Base-by-base conservation (phyloP, 2,329 filamentous ascomycete species). In the Zymoseptoria brevis region DNA sequence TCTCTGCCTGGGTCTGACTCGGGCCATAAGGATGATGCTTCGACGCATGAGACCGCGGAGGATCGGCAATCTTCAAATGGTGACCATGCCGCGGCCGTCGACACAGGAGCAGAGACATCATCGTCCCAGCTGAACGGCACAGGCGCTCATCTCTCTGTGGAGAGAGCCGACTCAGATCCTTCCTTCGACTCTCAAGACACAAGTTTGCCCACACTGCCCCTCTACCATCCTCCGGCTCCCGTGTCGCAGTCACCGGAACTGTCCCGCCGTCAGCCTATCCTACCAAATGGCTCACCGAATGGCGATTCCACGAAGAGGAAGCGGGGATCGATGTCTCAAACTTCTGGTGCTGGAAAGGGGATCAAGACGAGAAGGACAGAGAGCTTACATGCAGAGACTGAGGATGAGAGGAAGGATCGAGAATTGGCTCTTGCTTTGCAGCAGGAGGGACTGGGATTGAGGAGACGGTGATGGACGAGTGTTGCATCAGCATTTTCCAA, bases 221-320 rank as follows among this genome's bases (percentile, higher is more conserved):
- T 71, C 22, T 72, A 67, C 49, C 61, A 65, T 35, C 70, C 69
- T 8, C 70, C 69, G 11, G 63, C 63, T 16, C 64, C 67, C 11
- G 54, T 67, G 29, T 70, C 68, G 2, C 62, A 62, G 35, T 71
- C 69, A 24, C 70, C 70, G 1, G 70, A 71, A 53, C 57, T 66
- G 57, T 54, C 57, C 19, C 67, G 66, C 35, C 62, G 64, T 8
- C 60, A 66, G 41, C 66, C 67, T 29, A 54, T 53, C 3, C 13
- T 63, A n/a, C 50, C 48, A 16, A 66, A 61, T 53, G 62, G 60
- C 29, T 21, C 54, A 30, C 26, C 49, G 16, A 51, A 57, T 35
- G 16, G 30, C 54, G 21, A 62, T 48, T 8, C 45, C 1, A 53
- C 52, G 16, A 70, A 68, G 63, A 61, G 65, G 21, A 69, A 67